A percentile compares a stretch with the other conserved stretches of the same genome.
These are phyloP conservation scores for Tulasnella sp. DNA, from an alignment of 768 basidiomycete species.

Conservation along the genomic window DNA sequence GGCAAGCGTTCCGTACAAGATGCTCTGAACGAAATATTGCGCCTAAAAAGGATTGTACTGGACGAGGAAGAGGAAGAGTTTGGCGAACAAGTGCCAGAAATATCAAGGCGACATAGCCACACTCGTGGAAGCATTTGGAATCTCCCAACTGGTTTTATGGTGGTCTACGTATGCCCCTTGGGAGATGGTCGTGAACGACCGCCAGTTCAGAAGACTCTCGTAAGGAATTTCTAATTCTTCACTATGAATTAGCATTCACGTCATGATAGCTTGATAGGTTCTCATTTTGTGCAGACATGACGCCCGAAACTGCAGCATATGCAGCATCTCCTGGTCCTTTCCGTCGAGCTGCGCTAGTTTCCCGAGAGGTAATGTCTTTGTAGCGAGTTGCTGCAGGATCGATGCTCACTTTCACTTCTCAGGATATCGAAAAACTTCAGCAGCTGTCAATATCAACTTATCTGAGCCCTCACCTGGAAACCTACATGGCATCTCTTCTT, in stretches of 20 bases:
- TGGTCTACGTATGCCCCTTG: constrained; percentile 57
- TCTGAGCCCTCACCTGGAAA: constrained; percentile 38
- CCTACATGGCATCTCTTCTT: constrained; percentile 65
- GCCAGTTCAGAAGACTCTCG: constrained; percentile 48
- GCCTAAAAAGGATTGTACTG: neutral
- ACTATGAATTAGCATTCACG: neutral
- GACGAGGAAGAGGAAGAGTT: neutral
- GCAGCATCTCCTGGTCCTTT: constrained; percentile 10
- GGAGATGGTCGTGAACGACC: constrained; percentile 50
- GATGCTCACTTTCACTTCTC: neutral
- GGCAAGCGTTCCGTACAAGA: constrained; percentile 4
- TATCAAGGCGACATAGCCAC: too few species aligned
- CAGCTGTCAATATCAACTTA: constrained; percentile 26
- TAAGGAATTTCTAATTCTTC: constrained; percentile 27
- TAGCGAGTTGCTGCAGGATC: neutral
- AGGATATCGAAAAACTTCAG: constrained; percentile 19
- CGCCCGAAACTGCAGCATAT: constrained; percentile 2
- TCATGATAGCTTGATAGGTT: constrained; percentile 55
- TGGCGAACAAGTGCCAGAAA: constrained; percentile 1
- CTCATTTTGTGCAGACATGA: constrained; percentile 45
- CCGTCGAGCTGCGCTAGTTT: neutral
- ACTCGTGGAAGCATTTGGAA: constrained; percentile 34
- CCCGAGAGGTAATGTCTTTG: constrained; percentile 2
- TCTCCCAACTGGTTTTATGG: constrained; percentile 54
- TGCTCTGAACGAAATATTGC: constrained; percentile 3